Evolutionary conservation across 106 monocot species (phyloP).

Genomic region (Amphibolis antarctica): DNA sequence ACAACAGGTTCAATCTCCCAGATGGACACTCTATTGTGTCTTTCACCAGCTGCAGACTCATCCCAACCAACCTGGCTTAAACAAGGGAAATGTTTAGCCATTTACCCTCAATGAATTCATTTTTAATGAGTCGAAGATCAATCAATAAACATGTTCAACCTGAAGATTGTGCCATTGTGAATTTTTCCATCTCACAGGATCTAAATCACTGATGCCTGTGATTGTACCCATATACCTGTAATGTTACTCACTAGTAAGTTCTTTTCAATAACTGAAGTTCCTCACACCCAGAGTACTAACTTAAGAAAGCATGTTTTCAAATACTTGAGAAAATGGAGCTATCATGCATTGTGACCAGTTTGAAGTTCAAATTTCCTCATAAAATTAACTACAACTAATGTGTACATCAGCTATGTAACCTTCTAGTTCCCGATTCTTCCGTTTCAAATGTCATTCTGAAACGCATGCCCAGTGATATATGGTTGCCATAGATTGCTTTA

Average conservation of each 20-base stretch:
- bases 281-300: neutral
- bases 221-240: conserved; percentile 95
- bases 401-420: conserved; percentile 19
- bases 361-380: neutral
- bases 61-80: conserved; percentile 84
- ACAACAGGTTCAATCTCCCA: conserved; percentile 97
- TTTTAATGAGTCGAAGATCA: neutral
- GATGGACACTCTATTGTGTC: conserved; percentile 74
- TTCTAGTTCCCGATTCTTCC: conserved; percentile 74
- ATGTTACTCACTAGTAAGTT: neutral
- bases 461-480: conserved; percentile 68
- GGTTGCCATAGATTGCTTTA: conserved; percentile 50
- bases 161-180: conserved; percentile 93
- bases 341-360: neutral
- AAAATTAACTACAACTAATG: neutral
- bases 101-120: neutral
- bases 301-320: neutral
- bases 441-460: conserved; percentile 86
- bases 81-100: neutral
- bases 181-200: conserved; percentile 89
- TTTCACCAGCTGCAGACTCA: conserved; percentile 87
- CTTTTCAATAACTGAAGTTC: neutral
- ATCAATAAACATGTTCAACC: conserved; percentile 18
- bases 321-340: neutral
- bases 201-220: conserved; percentile 85